Base-by-base conservation (phyloP, 257 asterid genomes). In the Solanum sitiens region DNA sequence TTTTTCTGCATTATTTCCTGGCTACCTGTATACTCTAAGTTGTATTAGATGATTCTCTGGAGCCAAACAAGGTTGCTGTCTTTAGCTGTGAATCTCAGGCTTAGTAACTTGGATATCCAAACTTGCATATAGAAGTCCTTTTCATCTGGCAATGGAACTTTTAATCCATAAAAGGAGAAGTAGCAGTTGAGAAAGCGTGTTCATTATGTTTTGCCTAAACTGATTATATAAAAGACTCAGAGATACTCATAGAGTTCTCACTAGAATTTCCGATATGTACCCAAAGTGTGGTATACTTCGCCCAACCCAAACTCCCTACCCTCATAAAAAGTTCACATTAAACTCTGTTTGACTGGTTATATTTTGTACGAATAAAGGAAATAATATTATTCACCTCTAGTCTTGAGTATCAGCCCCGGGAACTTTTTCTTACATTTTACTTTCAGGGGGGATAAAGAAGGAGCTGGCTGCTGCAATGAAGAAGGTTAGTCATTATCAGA, bases 391-490 rank as follows among this genome's bases (percentile, higher is more conserved):
- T 82, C 85, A 50, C 70, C 44, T 50, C 70, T 30, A 14, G 70
- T 82, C 68, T 82, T 50, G 85, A 82, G 9, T 50, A 47, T 50
- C 85, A 18, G 9, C 40, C 30, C 30, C 0, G 12, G 21, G 20
- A 86, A 50, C 35, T 33, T n/a, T 80, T 65, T 37, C 67, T 53
- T 72, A 32, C 56, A 74, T 83, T 87, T 79, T 20, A 40, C 86
- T 90, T 91, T 68, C 86, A 95, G 98, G 93, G 87, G 92, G 92
- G 79, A 93, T 94, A 89, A 95, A 91, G 91, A 95, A 91, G 89
- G 96, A 93, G 93, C 94, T 95, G 86, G 94, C 95, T 42, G 89
- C 77, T 74, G 97, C 94, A 33, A 94, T 89, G 90, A 95, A 94
- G 92, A 95, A 92, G 98, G 98, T 87, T 27, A 83, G 90, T 85